These are phyloP conservation scores for Exophiala sideris DNA, from an alignment of 2,329 filamentous ascomycete species.

Conservation along the genomic window DNA sequence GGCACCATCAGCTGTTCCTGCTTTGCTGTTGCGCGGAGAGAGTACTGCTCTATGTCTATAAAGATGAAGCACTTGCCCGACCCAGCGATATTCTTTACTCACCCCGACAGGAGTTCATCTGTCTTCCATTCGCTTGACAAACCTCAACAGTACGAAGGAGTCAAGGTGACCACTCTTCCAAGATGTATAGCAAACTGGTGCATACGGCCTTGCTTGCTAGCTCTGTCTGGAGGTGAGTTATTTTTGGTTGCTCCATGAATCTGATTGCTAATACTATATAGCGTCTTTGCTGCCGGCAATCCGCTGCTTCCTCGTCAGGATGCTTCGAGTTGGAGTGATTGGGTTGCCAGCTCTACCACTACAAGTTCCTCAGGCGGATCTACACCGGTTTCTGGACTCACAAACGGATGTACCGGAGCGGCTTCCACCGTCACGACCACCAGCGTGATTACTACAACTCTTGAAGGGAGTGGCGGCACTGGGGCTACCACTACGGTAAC, in stretches of 20 bases:
- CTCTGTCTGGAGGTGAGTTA: not conserved
- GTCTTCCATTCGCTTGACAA: constrained; percentile 1
- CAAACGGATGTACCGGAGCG: not conserved
- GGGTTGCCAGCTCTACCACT: not conserved
- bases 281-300: not conserved
- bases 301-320: not conserved
- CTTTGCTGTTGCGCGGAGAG: not conserved
- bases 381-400: not conserved
- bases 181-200: not conserved
- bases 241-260: not conserved
- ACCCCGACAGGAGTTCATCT: not conserved
- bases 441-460: not conserved
- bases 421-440: not conserved
- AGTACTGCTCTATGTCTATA: not conserved
- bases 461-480: not conserved
- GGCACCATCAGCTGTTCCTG: not conserved
- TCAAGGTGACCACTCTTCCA: not conserved
- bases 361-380: not conserved
- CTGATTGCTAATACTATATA: not conserved
- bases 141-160: not conserved
- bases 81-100: not conserved
- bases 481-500: too few relatives aligned
- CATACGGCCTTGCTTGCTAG: not conserved
- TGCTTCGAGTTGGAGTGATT: not conserved
- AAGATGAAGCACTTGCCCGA: not conserved